Percentiles rank a stretch among this genome's conserved stretches.
phyloP scores from a whole-genome alignment of 441 rosid species.

The Metrosideros polymorpha region DNA sequence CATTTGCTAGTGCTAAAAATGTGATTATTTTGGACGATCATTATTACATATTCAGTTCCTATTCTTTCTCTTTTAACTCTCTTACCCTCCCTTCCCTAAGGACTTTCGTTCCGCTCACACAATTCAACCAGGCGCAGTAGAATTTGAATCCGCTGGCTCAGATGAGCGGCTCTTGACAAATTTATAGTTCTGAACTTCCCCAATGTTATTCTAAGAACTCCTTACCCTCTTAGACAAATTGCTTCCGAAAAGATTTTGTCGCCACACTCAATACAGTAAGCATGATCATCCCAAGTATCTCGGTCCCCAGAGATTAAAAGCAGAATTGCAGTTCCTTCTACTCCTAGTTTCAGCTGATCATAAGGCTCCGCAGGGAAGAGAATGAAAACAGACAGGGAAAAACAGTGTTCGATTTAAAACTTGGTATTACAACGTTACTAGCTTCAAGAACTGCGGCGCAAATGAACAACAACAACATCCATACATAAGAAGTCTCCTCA shows the following conservation, averaged over 20 bases:
- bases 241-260: fast-evolving
- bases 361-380: not conserved
- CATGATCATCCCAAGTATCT: not conserved
- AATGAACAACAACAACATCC: not conserved
- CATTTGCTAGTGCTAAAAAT: not conserved
- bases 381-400: not conserved
- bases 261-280: not conserved
- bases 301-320: not conserved
- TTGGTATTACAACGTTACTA: not conserved
- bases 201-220: not conserved
- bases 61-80: not conserved
- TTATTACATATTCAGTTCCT: not conserved
- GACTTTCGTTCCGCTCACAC: not conserved
- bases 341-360: not conserved
- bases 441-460: not conserved
- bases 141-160: not conserved
- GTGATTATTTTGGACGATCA: not conserved
- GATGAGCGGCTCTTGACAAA: not conserved
- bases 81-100: not conserved
- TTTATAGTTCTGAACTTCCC: not conserved
- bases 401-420: not conserved
- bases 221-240: not conserved
- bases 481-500: not conserved
- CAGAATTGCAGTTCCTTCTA: not conserved
- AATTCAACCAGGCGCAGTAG: not conserved